Evolutionary conservation across 345 rosid species (phyloP).

Genomic region (thale cress (Arabidopsis thaliana)): DNA sequence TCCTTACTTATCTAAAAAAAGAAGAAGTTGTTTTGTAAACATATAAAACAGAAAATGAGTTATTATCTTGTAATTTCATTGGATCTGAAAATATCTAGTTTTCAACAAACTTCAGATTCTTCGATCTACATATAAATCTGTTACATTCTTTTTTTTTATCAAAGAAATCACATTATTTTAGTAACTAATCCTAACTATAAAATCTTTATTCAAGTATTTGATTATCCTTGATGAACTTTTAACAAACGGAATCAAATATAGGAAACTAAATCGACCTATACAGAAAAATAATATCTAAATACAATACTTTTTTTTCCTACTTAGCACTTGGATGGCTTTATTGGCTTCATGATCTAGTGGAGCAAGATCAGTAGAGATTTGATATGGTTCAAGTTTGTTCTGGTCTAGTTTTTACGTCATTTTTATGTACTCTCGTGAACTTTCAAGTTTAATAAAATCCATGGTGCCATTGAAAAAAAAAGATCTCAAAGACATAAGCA

Average conservation of each 20-base stretch:
- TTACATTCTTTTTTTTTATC: too few species aligned
- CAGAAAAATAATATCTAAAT: not conserved
- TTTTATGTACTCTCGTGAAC: too few species aligned
- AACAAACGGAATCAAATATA: not conserved
- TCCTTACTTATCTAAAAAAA: not conserved
- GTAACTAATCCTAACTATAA: not conserved
- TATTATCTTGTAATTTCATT: not conserved
- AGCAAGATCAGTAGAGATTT: too few species aligned
- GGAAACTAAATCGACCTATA: not conserved
- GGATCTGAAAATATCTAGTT: not conserved
- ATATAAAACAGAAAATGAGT: not conserved
- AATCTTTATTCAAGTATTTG: not conserved
- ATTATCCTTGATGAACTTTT: not conserved
- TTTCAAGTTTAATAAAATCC: too few species aligned
- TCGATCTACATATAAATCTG: not conserved
- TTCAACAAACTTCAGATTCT: not conserved
- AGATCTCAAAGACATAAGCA: too few species aligned
- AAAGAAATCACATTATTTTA: too few species aligned
- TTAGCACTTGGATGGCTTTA: too few species aligned
- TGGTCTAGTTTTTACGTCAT: too few species aligned
- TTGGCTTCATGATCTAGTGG: too few species aligned
- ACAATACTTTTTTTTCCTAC: not conserved
- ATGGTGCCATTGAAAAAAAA: too few species aligned
- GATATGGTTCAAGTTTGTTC: too few species aligned
- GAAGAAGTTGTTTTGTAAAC: not conserved